Evolutionary conservation across 108 stramenopile species (phyloP), one percentile per base, ranked within the genome.

Genomic region (Cylindrotheca fusiformis): DNA sequence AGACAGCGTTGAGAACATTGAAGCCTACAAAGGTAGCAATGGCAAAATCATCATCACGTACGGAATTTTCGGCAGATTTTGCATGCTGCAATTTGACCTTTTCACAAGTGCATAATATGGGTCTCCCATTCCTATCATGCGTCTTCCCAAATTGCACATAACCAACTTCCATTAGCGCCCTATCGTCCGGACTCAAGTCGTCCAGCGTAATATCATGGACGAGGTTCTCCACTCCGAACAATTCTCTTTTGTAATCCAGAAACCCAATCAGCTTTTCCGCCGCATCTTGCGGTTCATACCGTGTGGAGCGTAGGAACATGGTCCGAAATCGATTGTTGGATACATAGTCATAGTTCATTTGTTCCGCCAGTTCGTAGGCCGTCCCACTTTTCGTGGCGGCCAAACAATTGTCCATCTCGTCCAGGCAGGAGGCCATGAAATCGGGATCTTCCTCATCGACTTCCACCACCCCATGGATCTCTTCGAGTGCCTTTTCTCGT

Each of bases 281-380:
- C 21, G 68, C 68, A 1, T 59, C 53, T 2, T 51, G 50, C n/a
- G 60, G 48, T 48, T 66, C 32, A 48, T 66, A 76, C 29, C 64
- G 68, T 30, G 62, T 64, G 0, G 68, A 53, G 28, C 75, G 55
- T 26, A 76, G 21, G 29, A 76, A 76, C 51, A 50, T 64, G 36
- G 65, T 64, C 26, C 63, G 63, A 23, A 63, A 63, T 1, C 28
- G 17, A 1, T 29, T 3, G 32, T 63, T 29, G 30, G 8, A 29
- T 8, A 63, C 63, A 52, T 63, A 63, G 8, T 21, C 14, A n/a
- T 19, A 20, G 3, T 51, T 36, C 52, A 53, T 52, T 4, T 5
- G 6, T 33, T 52, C 63, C 2, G 62, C 70, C 31, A 58, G 55
- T 44, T 63, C 58, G 36, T 58, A 71, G 18, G 60, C 70, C 8